phyloP scores from a whole-genome alignment of 371 early-diverging fungal genomes.

The Mortierella sp. region DNA sequence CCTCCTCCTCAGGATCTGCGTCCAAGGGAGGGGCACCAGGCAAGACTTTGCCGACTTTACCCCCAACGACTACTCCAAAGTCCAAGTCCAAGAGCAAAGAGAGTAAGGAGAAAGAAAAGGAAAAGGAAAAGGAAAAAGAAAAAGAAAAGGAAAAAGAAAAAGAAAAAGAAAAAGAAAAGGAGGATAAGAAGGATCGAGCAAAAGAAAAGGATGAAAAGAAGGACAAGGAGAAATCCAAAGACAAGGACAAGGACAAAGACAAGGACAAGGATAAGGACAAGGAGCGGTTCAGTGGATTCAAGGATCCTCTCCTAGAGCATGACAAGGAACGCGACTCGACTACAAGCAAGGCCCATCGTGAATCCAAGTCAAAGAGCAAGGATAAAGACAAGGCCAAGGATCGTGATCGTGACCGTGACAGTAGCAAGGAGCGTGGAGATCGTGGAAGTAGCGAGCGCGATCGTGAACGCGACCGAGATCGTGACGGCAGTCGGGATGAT shows the following conservation, averaged over 20 bases:
- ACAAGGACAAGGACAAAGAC: constrained; percentile 19
- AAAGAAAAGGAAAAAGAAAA: constrained; percentile 8
- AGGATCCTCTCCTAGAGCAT: constrained; percentile 15
- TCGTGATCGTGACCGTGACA: not conserved
- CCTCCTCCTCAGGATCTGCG: constrained; percentile 12
- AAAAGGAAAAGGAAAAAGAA: not conserved
- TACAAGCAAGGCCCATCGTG: constrained; percentile 20
- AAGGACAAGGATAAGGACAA: constrained; percentile 18
- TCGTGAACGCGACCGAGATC: constrained; percentile 25
- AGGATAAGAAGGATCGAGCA: constrained; percentile 19
- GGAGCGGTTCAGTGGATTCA: constrained; percentile 17
- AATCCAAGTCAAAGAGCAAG: constrained; percentile 27
- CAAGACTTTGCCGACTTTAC: constrained; percentile 26
- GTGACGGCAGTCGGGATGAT: constrained; percentile 10
- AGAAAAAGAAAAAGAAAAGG: constrained; percentile 25
- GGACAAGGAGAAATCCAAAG: constrained; percentile 18
- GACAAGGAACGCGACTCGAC: constrained; percentile 29
- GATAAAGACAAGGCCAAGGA: not conserved
- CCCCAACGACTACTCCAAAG: constrained; percentile 14
- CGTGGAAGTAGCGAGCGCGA: constrained; percentile 15
- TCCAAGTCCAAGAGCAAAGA: constrained; percentile 44
- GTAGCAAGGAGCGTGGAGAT: constrained; percentile 4
- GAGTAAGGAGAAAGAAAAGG: constrained; percentile 6
- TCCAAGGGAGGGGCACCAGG: constrained; percentile 20
- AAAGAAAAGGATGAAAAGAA: not conserved